A percentile compares a stretch with the other conserved stretches of the same genome.
phyloP scores from a whole-genome alignment of 2,329 filamentous ascomycete genomes.

The Lecanicillium sp. region DNA sequence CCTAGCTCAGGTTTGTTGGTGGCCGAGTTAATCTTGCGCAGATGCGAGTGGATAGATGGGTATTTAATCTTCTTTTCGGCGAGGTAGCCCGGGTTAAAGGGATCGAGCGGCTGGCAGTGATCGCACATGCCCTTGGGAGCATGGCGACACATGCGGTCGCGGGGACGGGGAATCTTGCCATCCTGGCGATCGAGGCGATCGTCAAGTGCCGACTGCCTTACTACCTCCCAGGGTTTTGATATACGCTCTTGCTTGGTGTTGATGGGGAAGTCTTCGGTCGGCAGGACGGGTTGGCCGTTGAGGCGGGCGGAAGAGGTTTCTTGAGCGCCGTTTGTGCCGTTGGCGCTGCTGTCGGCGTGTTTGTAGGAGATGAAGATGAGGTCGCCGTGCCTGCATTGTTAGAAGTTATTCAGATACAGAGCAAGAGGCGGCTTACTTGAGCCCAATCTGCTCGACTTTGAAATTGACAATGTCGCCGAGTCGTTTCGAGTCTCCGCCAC shows the following conservation, averaged over 20 bases:
- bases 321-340: constrained; percentile 27
- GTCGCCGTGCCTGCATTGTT: constrained; percentile 65
- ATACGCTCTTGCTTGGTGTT: constrained; percentile 57
- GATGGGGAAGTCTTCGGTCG: constrained; percentile 59
- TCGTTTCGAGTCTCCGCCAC: constrained; percentile 47
- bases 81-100: constrained; percentile 82
- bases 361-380: constrained; percentile 81
- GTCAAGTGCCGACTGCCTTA: constrained; percentile 81
- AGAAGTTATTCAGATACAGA: constrained; percentile 16
- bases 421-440: constrained; percentile 36
- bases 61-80: constrained; percentile 98
- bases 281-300: constrained; percentile 67
- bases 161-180: constrained; percentile 75
- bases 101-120: constrained; percentile 95
- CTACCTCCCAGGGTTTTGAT: constrained; percentile 64
- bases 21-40: constrained; percentile 89
- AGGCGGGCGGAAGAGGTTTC: constrained; percentile 53
- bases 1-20: constrained; percentile 95
- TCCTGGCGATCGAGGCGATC: constrained; percentile 77
- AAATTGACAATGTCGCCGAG: constrained; percentile 50
- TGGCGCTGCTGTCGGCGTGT: constrained; percentile 37
- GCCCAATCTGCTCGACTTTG: constrained; percentile 49
- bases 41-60: constrained; percentile 86
- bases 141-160: constrained; percentile 90
- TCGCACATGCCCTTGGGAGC: constrained; percentile 98